Evolutionary conservation across 2,329 filamentous ascomycete genomes (phyloP).

Genomic region (Colletotrichum kahawae): DNA sequence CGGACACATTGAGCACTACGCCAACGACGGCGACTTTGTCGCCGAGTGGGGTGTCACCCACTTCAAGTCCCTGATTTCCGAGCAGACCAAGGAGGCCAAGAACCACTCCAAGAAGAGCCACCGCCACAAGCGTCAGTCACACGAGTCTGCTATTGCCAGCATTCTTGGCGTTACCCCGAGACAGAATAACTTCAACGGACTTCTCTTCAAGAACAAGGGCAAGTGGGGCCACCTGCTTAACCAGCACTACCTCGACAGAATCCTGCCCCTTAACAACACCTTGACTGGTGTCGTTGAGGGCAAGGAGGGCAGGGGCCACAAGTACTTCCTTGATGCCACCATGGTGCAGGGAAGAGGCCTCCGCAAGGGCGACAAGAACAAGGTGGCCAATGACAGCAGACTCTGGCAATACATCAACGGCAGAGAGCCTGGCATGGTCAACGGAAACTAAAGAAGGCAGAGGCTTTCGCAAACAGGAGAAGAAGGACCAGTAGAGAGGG

Average conservation of each 20-base stretch:
- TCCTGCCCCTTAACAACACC: slow-evolving; percentile 50
- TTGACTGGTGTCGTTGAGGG: neutral
- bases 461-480: neutral
- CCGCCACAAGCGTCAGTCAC: neutral
- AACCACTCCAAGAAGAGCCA: neutral
- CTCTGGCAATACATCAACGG: neutral
- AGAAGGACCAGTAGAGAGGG: neutral
- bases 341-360: neutral
- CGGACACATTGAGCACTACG: slow-evolving; percentile 80
- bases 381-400: neutral
- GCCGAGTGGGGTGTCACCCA: slow-evolving; percentile 76
- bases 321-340: neutral
- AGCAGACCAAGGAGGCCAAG: neutral
- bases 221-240: slow-evolving; percentile 62
- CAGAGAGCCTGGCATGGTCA: neutral
- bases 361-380: neutral
- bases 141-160: neutral
- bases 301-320: neutral
- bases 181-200: neutral
- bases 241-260: slow-evolving; percentile 66
- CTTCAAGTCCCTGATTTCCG: slow-evolving; percentile 42
- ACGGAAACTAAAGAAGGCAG: neutral
- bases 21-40: slow-evolving; percentile 77
- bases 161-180: neutral
- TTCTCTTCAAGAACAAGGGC: slow-evolving; percentile 58